These are phyloP conservation scores for Yamadazyma endophytica DNA, from an alignment of 805 yeast genomes.

Conservation along the genomic window DNA sequence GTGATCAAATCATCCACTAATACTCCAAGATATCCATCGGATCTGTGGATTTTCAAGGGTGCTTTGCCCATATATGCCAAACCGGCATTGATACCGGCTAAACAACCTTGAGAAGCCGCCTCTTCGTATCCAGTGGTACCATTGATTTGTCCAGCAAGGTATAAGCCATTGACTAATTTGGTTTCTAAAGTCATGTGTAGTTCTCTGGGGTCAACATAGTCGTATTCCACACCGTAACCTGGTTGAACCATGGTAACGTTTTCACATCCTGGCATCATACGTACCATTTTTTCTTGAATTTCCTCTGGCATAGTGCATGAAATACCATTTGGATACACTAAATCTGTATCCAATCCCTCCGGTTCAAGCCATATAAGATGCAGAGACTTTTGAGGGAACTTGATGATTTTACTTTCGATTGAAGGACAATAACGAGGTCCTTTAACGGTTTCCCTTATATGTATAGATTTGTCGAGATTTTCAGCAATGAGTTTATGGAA, in stretches of 20 bases:
- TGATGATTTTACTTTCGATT: conserved; percentile 79
- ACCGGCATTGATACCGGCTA: conserved; percentile 97
- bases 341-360: conserved; percentile 81
- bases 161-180: conserved; percentile 71
- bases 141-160: conserved; percentile 93
- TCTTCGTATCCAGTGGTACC: conserved; percentile 99
- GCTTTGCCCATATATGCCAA: conserved; percentile 41
- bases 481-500: conserved; percentile 65
- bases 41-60: conserved; percentile 54
- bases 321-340: conserved; percentile 96
- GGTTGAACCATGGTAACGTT: conserved; percentile 87
- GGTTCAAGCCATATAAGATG: conserved; percentile 96
- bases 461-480: conserved; percentile 80
- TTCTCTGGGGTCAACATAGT: conserved; percentile 92
- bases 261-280: conserved; percentile 83
- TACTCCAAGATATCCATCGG: conserved; percentile 90
- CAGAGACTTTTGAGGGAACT: conserved; percentile 69
- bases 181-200: conserved; percentile 76
- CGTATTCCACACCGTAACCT: conserved; percentile 99
- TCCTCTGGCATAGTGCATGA: conserved; percentile 96
- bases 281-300: conserved; percentile 70
- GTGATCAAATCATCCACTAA: conserved; percentile 90
- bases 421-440: conserved; percentile 99
- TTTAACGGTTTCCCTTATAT: conserved; percentile 87
- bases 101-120: conserved; percentile 94